Evolutionary conservation across 371 early-diverging fungal species (phyloP).

Genomic region (Phascolomyces articulosus): DNA sequence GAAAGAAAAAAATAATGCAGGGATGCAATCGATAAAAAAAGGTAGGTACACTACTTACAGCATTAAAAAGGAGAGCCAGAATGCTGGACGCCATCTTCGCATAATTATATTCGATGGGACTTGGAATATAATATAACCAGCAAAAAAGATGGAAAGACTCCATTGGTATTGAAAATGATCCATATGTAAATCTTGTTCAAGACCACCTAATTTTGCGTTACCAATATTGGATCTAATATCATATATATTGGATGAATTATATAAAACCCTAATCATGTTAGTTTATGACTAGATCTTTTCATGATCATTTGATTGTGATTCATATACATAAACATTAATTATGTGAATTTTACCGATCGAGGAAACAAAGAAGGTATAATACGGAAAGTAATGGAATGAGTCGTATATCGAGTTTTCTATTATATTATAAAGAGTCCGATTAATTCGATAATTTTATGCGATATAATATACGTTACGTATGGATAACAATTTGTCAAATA

Average conservation of each 20-base stretch:
- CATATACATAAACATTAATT: too few species aligned
- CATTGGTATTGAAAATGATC: constrained; percentile 23
- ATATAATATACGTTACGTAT: too few species aligned
- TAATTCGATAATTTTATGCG: too few species aligned
- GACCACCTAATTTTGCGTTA: constrained; percentile 42
- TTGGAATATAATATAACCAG: constrained; percentile 34
- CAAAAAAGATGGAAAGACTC: constrained; percentile 19
- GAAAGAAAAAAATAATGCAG: too few species aligned
- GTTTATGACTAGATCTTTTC: too few species aligned
- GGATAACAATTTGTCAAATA: too few species aligned
- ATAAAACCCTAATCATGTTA: too few species aligned
- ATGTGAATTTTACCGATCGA: constrained; percentile 29
- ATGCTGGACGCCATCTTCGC: constrained; percentile 26
- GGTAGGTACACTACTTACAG: constrained; percentile 29
- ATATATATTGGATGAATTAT: too few species aligned
- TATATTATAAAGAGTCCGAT: too few species aligned
- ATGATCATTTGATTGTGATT: not conserved
- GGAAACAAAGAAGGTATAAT: constrained; percentile 37
- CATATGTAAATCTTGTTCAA: constrained; percentile 31
- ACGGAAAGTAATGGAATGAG: constrained; percentile 37
- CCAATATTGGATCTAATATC: constrained; percentile 43
- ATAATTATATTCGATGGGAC: constrained; percentile 42
- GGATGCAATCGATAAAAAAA: too few species aligned
- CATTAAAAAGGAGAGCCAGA: constrained; percentile 24
- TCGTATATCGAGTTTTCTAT: constrained; percentile 36